Base-by-base conservation (phyloP, 768 basidiomycete species). In the Coprinopsis strossmayeri region DNA sequence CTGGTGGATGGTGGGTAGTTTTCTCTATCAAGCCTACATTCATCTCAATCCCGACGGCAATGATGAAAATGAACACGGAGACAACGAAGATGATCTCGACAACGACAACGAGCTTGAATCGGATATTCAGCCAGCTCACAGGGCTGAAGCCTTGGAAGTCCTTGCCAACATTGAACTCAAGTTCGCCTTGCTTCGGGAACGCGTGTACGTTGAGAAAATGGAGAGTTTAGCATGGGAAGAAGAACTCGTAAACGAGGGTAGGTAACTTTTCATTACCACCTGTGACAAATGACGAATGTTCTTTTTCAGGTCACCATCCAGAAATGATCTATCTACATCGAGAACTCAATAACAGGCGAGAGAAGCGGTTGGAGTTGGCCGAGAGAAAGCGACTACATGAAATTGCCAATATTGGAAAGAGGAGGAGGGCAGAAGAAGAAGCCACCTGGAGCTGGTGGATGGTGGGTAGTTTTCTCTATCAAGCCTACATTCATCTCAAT, bases 161-260 rank as follows among this genome's bases (percentile, higher is more conserved):
- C 70, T 97, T 5, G 86, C 94, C 2, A 77, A 73, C 38, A 94
- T 99, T 56, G 95, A 99, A 61, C 80, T 97, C 66, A 91, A 89
- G 59, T 96, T 93, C 64, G 93, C 94, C 0, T 67, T 87, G 26
- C 64, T 97, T 48, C 69, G 95, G 40, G 93, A 97, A 62, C 73
- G 81, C 43, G 72, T 97, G 13, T 97, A 94, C 63, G 74, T 97
- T 17, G 95, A 98, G 68, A 88, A 93, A 63, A 92, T 97, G 91
- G 88, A 92, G 34, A 81, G 79, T 3, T 69, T 95, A 5, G 85
- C 88, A 27, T 86, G 84, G 79, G 95, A 98, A 64, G 92, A 97
- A 59, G 69, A 77, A 12, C 70, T n/a, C n/a, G 75, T 98, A 20
- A 71, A 78, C 24, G 77, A 84, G 35, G 88, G 93, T 92, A 55